These are phyloP conservation scores for Verticillium albo-atrum DNA, from an alignment of 2,329 filamentous ascomycete species.

Conservation along the genomic window DNA sequence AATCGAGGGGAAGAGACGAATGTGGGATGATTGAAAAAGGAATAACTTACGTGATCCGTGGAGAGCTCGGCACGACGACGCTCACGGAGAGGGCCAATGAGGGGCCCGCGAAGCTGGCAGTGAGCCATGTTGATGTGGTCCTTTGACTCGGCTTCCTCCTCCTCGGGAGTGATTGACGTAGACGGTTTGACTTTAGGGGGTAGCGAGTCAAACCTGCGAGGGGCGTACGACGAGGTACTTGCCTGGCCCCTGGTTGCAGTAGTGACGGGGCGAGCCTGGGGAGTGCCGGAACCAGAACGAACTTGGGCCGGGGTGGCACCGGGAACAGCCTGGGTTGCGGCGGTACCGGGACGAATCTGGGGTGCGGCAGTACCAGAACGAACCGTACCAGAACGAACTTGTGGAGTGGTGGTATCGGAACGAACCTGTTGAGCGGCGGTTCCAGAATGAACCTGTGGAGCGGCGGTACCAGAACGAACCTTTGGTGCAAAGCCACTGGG, in stretches of 20 bases:
- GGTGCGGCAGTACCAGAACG: too few relatives aligned
- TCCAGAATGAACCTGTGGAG: too few relatives aligned
- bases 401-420: too few relatives aligned
- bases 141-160: neutral
- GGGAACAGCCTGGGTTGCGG: too few relatives aligned
- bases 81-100: slow-evolving; percentile 10
- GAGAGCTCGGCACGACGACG: slow-evolving; percentile 11
- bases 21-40: neutral
- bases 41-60: slow-evolving; percentile 8
- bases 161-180: neutral
- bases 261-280: too few relatives aligned
- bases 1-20: neutral
- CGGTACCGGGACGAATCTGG: too few relatives aligned
- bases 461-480: too few relatives aligned
- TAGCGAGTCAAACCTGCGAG: neutral
- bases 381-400: too few relatives aligned
- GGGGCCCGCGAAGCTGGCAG: slow-evolving; percentile 11
- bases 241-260: neutral
- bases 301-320: too few relatives aligned
- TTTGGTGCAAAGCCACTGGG: too few relatives aligned
- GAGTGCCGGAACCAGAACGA: too few relatives aligned
- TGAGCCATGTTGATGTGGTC: slow-evolving; percentile 3
- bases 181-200: neutral
- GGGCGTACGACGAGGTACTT: neutral
- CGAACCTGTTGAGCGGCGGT: too few relatives aligned